A percentile compares a stretch with the other conserved stretches of the same genome.
Evolutionary conservation across 2,329 filamentous ascomycete genomes (phyloP).

Genomic region (Penicillium rolfsii): DNA sequence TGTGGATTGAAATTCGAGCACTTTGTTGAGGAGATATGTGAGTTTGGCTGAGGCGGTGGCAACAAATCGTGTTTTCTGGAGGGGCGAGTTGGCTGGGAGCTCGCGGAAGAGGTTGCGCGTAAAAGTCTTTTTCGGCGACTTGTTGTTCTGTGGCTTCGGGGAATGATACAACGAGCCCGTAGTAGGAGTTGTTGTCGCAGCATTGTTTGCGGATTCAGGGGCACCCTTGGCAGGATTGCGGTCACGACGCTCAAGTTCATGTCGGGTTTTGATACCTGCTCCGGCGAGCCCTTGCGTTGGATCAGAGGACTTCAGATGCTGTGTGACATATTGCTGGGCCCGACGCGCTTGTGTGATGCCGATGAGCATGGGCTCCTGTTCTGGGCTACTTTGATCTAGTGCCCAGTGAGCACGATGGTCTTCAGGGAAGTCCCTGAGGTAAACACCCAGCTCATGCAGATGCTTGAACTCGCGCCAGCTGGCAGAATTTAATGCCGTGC

Average conservation of each 20-base stretch:
- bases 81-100: constrained; percentile 51
- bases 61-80: constrained; percentile 66
- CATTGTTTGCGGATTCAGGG: constrained; percentile 17
- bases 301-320: constrained; percentile 39
- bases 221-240: constrained; percentile 18
- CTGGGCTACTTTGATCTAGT: constrained; percentile 55
- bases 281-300: constrained; percentile 47
- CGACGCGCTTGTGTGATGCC: constrained; percentile 60
- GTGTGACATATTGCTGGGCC: constrained; percentile 59
- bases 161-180: constrained; percentile 1
- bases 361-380: constrained; percentile 55
- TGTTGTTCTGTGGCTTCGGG: constrained; percentile 32
- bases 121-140: constrained; percentile 37
- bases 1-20: constrained; percentile 66
- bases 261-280: constrained; percentile 45
- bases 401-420: constrained; percentile 68
- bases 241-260: constrained; percentile 31
- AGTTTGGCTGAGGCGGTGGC: constrained; percentile 86
- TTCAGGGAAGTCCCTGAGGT: constrained; percentile 68
- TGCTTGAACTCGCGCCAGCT: constrained; percentile 69
- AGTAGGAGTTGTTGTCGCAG: constrained; percentile 2
- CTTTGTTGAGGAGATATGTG: constrained; percentile 77
- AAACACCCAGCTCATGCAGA: constrained; percentile 78
- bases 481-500: constrained; percentile 60
- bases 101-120: constrained; percentile 32